phyloP scores from a whole-genome alignment of 768 basidiomycete species.

The Termitomyces sp. region DNA sequence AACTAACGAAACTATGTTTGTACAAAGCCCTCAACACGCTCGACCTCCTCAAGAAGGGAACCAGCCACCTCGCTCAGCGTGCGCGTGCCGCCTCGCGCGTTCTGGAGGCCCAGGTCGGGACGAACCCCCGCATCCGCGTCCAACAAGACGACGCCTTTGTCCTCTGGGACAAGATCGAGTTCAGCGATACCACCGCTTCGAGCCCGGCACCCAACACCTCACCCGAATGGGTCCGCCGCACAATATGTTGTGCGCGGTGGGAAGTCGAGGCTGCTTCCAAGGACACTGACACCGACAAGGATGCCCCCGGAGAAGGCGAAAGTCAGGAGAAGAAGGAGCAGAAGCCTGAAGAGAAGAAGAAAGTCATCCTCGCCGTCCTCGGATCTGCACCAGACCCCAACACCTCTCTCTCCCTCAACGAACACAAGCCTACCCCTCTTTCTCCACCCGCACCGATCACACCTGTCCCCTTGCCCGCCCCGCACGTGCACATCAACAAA shows the following conservation, averaged over 20 bases:
- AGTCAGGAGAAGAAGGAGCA: neutral
- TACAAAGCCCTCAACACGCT: conserved; percentile 80
- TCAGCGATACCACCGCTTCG: conserved; percentile 36
- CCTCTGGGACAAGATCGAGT: conserved; percentile 71
- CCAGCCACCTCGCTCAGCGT: conserved; percentile 70
- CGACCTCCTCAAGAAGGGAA: conserved; percentile 91
- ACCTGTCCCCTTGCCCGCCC: conserved; percentile 68
- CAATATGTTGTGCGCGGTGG: conserved; percentile 81
- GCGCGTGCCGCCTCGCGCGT: conserved; percentile 88
- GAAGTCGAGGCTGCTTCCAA: conserved; percentile 55
- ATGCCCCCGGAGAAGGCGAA: conserved; percentile 9
- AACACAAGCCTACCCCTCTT: conserved; percentile 23
- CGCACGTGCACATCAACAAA: conserved; percentile 50
- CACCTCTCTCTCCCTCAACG: conserved; percentile 20
- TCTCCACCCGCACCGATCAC: conserved; percentile 31
- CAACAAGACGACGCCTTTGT: conserved; percentile 83
- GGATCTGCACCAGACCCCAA: conserved; percentile 20
- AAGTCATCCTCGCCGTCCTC: conserved; percentile 63
- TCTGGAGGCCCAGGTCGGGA: conserved; percentile 83
- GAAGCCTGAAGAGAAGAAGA: conserved; percentile 27
- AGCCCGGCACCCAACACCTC: conserved; percentile 32
- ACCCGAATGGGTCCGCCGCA: conserved; percentile 84
- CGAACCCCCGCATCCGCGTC: conserved; percentile 77
- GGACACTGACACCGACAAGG: conserved; percentile 12
- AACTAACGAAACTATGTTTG: neutral